Percentiles rank a stretch among this genome's conserved stretches.
phyloP scores from a whole-genome alignment of 805 yeast genomes.

The Monosporozyma servazzii region DNA sequence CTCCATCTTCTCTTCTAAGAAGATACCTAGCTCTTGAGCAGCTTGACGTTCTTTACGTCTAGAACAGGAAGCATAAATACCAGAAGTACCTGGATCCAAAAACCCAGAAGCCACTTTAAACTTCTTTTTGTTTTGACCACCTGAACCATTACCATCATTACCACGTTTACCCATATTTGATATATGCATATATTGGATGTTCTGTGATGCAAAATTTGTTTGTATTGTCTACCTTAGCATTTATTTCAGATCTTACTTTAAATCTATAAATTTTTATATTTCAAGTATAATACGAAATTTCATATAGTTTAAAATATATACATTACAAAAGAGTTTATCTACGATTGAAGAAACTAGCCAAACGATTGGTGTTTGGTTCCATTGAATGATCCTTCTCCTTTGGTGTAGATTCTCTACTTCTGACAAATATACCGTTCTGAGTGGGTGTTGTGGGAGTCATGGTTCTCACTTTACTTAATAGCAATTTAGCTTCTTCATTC shows the following conservation, averaged over 20 bases:
- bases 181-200: background rate
- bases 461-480: conserved; percentile 41
- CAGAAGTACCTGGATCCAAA: conserved; percentile 77
- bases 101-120: conserved; percentile 28
- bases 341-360: conserved; percentile 5
- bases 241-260: background rate
- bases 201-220: background rate
- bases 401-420: background rate
- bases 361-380: background rate
- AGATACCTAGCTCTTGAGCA: conserved; percentile 55
- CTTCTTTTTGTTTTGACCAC: conserved; percentile 8
- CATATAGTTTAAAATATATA: background rate
- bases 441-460: background rate
- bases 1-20: conserved; percentile 47
- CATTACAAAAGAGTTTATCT: background rate
- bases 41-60: conserved; percentile 73
- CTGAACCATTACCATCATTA: conserved; percentile 2
- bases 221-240: background rate
- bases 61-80: conserved; percentile 83
- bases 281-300: background rate
- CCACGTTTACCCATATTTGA: conserved; percentile 1
- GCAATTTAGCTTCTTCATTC: conserved; percentile 56
- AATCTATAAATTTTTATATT: background rate
- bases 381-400: background rate
- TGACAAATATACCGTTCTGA: background rate